Percentiles rank a stretch among this genome's conserved stretches.
Evolutionary conservation across 306 rosid genomes (phyloP).

Genomic region (cucumber (Cucumis sativus)): Cucumber_9930_V3 NC_026657.2:37183001-37183500

Average conservation of each 20-base stretch:
- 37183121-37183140: slow-evolving; percentile 54
- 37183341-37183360: slow-evolving; percentile 92
- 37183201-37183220: slow-evolving; percentile 4
- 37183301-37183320: slow-evolving; percentile 44
- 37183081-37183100: slow-evolving; percentile 67
- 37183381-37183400: slow-evolving; percentile 61
- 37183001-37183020: background rate
- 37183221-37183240: slow-evolving; percentile 22
- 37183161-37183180: slow-evolving; percentile 6
- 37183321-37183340: slow-evolving; percentile 56
- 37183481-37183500: slow-evolving; percentile 1
- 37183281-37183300: slow-evolving; percentile 66
- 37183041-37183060: slow-evolving; percentile 78
- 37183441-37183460: background rate
- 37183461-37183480: background rate
- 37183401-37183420: slow-evolving; percentile 46
- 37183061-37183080: slow-evolving; percentile 81
- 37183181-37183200: background rate
- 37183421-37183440: background rate
- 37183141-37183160: slow-evolving; percentile 77
- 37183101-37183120: slow-evolving; percentile 74
- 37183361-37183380: slow-evolving; percentile 95
- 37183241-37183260: slow-evolving; percentile 71
- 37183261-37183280: slow-evolving; percentile 59
- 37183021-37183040: slow-evolving; percentile 40